Evolutionary conservation across 208 protist species (phyloP).

Genomic region (Trypanosoma grayi): DNA sequence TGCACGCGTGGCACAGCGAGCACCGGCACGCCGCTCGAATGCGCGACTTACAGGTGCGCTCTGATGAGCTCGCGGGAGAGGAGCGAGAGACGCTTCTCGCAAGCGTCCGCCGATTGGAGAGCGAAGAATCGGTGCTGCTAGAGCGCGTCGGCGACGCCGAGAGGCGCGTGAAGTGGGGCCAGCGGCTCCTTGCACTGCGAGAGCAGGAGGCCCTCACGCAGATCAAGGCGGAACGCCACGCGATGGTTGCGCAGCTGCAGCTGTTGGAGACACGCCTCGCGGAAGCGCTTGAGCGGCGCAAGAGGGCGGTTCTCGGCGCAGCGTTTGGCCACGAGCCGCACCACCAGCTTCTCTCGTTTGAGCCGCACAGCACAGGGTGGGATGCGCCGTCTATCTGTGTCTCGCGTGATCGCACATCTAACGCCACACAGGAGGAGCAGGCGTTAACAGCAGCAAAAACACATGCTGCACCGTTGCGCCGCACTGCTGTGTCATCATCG

Average conservation of each 20-base stretch:
- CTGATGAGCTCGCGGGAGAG: background rate
- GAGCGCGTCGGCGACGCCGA: background rate
- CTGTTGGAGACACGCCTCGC: conserved; percentile 1
- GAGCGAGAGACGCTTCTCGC: conserved; percentile 1
- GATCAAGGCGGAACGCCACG: conserved; percentile 8
- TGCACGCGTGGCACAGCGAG: background rate
- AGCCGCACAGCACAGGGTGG: too few relatives aligned
- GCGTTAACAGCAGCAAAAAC: too few relatives aligned
- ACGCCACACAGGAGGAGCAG: background rate
- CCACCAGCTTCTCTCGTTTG: background rate
- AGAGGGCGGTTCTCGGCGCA: background rate
- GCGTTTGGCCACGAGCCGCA: background rate
- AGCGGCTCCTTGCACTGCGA: background rate
- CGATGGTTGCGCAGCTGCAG: conserved; percentile 8
- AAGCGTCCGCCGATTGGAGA: background rate
- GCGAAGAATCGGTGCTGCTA: conserved; percentile 4
- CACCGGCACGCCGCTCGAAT: background rate
- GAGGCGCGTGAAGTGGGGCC: conserved; percentile 4
- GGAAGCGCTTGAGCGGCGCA: background rate
- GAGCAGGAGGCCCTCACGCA: conserved; percentile 5
- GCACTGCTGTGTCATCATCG: background rate
- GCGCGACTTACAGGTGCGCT: background rate
- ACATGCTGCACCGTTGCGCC: too few relatives aligned
- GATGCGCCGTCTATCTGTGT: too few relatives aligned
- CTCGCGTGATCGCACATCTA: background rate